These are phyloP conservation scores for Colletotrichum navitas DNA, from an alignment of 2,329 filamentous ascomycete genomes.

Conservation along the genomic window DNA sequence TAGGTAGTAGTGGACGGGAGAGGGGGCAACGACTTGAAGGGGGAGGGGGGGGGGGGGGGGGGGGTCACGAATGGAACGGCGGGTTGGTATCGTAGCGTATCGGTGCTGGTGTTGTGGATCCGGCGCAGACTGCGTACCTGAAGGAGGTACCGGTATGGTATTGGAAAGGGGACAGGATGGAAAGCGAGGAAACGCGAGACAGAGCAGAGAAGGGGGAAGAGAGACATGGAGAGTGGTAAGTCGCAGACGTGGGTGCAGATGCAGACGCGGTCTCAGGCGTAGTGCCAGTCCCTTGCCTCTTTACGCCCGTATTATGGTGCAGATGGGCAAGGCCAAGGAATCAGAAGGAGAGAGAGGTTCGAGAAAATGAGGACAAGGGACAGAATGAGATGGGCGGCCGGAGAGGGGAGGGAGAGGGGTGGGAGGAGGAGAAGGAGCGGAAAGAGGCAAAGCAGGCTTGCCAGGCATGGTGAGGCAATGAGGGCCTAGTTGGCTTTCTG, in stretches of 20 bases:
- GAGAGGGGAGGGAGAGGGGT: background rate
- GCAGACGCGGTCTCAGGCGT: slow-evolving; percentile 23
- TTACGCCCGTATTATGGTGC: slow-evolving; percentile 33
- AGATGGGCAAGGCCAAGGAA: slow-evolving; percentile 19
- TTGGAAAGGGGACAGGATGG: background rate
- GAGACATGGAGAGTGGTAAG: background rate
- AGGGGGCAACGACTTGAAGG: slow-evolving; percentile 18
- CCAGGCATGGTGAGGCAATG: slow-evolving; percentile 29
- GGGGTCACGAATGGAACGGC: slow-evolving; percentile 25
- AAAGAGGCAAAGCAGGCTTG: background rate
- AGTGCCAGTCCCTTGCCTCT: slow-evolving; percentile 38
- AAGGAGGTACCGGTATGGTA: too few species aligned
- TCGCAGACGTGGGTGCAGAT: slow-evolving; percentile 16
- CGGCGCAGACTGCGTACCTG: background rate
- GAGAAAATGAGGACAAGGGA: slow-evolving; percentile 8
- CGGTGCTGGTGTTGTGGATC: slow-evolving; percentile 1
- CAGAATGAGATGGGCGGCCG: background rate
- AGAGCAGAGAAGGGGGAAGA: background rate
- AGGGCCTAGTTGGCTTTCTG: slow-evolving; percentile 30
- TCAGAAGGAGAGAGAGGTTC: background rate
- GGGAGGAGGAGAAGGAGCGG: background rate
- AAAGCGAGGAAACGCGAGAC: slow-evolving; percentile 2
- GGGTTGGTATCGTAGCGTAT: slow-evolving; percentile 4
- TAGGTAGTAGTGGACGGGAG: background rate
- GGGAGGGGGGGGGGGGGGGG: background rate